These are phyloP conservation scores for Solanum aculeatissimum DNA, from an alignment of 305 asterid genomes.

Conservation along the genomic window DNA sequence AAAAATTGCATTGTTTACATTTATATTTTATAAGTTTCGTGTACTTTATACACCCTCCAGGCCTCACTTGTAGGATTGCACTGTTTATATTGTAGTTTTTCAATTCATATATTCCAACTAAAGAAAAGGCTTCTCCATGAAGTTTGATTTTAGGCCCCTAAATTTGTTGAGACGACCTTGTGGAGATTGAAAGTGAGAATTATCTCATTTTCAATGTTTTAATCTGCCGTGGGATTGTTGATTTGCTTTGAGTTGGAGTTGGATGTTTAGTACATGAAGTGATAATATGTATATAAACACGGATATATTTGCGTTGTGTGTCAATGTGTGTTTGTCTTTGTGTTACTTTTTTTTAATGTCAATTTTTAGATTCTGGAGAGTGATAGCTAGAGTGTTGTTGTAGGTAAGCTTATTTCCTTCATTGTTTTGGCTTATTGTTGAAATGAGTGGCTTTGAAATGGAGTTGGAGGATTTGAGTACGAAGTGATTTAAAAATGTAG, in stretches of 20 bases:
- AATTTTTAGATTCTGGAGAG: background rate
- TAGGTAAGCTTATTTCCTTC: background rate
- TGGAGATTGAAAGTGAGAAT: background rate
- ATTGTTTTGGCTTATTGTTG: background rate
- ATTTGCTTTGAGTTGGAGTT: background rate
- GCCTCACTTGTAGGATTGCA: no score
- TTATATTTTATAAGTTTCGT: no score
- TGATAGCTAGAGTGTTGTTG: background rate
- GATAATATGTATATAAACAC: background rate
- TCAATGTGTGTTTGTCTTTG: background rate
- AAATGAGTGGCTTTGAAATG: background rate
- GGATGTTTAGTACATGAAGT: background rate
- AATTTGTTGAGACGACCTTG: no score
- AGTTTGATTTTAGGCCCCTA: no score
- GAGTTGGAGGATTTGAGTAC: background rate
- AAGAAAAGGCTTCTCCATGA: no score
- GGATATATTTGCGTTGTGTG: background rate
- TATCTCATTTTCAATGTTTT: background rate
- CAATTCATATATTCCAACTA: no score
- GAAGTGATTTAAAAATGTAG: background rate
- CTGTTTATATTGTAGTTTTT: no score
- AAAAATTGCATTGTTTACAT: no score
- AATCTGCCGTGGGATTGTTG: background rate
- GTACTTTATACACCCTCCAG: no score
- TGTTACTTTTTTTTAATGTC: background rate